Conservation (phyloP, 495 filamentous ascomycete species). For the Schizothecium vesticola region DNA sequence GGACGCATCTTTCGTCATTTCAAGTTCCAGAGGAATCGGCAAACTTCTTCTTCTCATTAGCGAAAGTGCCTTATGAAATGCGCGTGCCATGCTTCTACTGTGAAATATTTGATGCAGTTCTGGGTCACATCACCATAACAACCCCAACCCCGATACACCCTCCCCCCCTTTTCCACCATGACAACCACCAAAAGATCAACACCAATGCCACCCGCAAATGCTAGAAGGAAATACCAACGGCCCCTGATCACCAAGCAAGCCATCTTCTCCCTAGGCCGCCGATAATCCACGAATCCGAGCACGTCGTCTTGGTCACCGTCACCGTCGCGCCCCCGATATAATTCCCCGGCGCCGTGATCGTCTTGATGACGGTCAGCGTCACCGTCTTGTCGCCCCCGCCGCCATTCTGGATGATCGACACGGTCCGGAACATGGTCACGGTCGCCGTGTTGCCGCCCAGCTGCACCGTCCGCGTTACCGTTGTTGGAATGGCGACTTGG, state of each 20-base stretch:
- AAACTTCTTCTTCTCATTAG: neutral
- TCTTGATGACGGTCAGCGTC: slow-evolving; percentile 7
- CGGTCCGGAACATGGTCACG: slow-evolving; percentile 1
- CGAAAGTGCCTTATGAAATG: neutral
- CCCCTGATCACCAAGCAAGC: neutral
- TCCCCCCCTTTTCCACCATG: neutral
- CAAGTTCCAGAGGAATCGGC: neutral
- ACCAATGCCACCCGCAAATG: neutral
- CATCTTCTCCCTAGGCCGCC: neutral
- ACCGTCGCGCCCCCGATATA: neutral
- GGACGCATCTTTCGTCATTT: neutral
- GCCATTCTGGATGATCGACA: slow-evolving; percentile 1
- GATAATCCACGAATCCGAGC: neutral
- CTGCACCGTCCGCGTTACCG: neutral
- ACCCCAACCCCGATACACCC: too few relatives aligned
- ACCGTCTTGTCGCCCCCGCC: neutral
- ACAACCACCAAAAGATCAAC: neutral
- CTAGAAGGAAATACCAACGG: neutral
- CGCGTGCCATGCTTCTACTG: neutral
- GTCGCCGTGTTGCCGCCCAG: neutral
- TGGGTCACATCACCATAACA: neutral
- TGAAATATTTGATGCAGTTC: neutral
- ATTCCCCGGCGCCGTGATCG: slow-evolving; percentile 7
- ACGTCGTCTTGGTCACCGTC: neutral
- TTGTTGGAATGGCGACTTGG: neutral